phyloP scores from a whole-genome alignment of 176 grass and related monocot genomes.

The Aegilops speltoides region DNA sequence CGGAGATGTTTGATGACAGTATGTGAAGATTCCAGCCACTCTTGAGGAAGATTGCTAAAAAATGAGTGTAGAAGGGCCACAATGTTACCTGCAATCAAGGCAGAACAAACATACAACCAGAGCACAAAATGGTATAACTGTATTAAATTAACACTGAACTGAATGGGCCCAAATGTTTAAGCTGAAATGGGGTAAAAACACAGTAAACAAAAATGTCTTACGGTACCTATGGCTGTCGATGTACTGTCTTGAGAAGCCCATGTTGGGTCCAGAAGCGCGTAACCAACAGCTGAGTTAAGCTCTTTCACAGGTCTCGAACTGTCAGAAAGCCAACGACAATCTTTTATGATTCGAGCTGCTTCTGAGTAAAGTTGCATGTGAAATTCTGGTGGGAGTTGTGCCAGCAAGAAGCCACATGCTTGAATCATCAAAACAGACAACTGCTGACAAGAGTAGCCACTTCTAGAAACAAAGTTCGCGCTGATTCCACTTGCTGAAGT shows the following conservation, averaged over 20 bases:
- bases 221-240: constrained; percentile 81
- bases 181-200: not conserved
- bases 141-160: constrained; percentile 16
- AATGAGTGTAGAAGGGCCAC: constrained; percentile 90
- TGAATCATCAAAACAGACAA: constrained; percentile 97
- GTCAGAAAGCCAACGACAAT: constrained; percentile 98
- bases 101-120: not conserved
- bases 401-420: constrained; percentile 92
- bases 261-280: constrained; percentile 87
- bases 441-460: constrained; percentile 87
- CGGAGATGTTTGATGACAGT: constrained; percentile 91
- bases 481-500: constrained; percentile 64
- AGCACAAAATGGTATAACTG: not conserved
- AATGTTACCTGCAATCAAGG: constrained; percentile 74
- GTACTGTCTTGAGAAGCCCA: constrained; percentile 98
- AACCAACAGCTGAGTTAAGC: constrained; percentile 94
- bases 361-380: constrained; percentile 90
- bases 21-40: constrained; percentile 96
- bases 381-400: constrained; percentile 95
- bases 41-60: constrained; percentile 97
- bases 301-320: constrained; percentile 83
- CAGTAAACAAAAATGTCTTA: not conserved
- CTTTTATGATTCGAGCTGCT: constrained; percentile 91
- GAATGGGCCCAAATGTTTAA: constrained; percentile 26
- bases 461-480: constrained; percentile 85